phyloP scores from a whole-genome alignment of 768 basidiomycete genomes.

The Hygrophorus russula region DNA sequence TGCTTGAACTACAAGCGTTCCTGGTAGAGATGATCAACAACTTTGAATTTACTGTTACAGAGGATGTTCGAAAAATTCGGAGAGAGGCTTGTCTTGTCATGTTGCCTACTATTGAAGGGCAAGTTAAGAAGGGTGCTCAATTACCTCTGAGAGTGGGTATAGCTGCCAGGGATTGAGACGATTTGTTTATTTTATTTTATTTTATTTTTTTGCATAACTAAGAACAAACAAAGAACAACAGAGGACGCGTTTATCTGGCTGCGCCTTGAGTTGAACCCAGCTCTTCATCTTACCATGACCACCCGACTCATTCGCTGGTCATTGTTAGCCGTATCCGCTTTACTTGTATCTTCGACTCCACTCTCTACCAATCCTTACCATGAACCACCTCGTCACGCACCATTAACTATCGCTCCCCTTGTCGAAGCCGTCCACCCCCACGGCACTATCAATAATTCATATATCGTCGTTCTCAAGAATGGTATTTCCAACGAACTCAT shows the following conservation, averaged over 20 bases:
- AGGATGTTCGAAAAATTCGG: constrained; percentile 22
- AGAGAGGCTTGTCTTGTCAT: constrained; percentile 30
- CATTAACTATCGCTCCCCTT: constrained; percentile 51
- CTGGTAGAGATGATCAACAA: constrained; percentile 41
- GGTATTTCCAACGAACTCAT: constrained; percentile 44
- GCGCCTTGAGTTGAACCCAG: constrained; percentile 5
- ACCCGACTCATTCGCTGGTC: constrained; percentile 29
- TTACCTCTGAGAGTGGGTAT: constrained; percentile 27
- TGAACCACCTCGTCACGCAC: constrained; percentile 20
- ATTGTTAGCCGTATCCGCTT: constrained; percentile 28
- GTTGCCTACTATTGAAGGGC: constrained; percentile 30
- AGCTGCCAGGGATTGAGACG: constrained; percentile 15
- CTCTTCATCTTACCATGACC: constrained; percentile 29
- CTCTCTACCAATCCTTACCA: constrained; percentile 33
- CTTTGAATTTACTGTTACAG: constrained; percentile 39
- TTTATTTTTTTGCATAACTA: no score
- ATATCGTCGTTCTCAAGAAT: constrained; percentile 84
- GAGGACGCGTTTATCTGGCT: not conserved
- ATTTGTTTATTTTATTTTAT: not conserved
- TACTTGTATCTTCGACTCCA: constrained; percentile 27
- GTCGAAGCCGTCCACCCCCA: constrained; percentile 49
- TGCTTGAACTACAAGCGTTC: constrained; percentile 48
- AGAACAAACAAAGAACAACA: not conserved
- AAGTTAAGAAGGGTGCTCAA: constrained; percentile 29
- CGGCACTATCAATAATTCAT: constrained; percentile 79